Evolutionary conservation across 805 yeast species (phyloP).

Genomic region (Teunomyces tritomae): DNA sequence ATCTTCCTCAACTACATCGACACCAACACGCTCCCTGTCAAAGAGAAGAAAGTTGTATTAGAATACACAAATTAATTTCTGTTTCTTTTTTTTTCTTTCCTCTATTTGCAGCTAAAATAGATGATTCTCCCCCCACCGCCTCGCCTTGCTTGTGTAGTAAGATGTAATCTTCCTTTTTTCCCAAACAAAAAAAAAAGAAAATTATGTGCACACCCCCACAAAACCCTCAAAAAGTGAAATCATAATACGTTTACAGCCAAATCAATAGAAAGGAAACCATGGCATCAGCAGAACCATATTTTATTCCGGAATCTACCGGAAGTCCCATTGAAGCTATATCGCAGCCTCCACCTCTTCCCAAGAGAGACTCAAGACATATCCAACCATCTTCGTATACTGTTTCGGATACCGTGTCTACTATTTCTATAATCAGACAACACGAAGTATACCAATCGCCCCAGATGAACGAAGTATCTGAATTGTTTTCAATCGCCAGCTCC

Average conservation of each 20-base stretch:
- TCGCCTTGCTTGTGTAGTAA: too few species aligned
- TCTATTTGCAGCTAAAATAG: not conserved
- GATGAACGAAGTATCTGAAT: conserved; percentile 27
- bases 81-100: too few species aligned
- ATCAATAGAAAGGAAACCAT: not conserved
- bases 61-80: not conserved
- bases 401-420: conserved; percentile 19
- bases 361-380: not conserved
- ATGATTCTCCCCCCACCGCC: too few species aligned
- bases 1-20: not conserved
- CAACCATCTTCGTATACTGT: conserved; percentile 10
- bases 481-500: conserved; percentile 13
- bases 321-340: not conserved
- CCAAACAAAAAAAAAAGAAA: too few species aligned
- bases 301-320: conserved; percentile 3
- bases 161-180: too few species aligned
- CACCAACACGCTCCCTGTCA: conserved; percentile 3
- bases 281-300: conserved; percentile 2
- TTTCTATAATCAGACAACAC: conserved; percentile 22
- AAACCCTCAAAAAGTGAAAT: not conserved
- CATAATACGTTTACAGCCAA: not conserved
- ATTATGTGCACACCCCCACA: conserved; percentile 2
- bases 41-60: conserved; percentile 7
- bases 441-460: conserved; percentile 22
- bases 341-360: conserved; percentile 1